These are phyloP conservation scores for Kwoniella sp. DNA, from an alignment of 768 basidiomycete genomes.

Conservation along the genomic window DNA sequence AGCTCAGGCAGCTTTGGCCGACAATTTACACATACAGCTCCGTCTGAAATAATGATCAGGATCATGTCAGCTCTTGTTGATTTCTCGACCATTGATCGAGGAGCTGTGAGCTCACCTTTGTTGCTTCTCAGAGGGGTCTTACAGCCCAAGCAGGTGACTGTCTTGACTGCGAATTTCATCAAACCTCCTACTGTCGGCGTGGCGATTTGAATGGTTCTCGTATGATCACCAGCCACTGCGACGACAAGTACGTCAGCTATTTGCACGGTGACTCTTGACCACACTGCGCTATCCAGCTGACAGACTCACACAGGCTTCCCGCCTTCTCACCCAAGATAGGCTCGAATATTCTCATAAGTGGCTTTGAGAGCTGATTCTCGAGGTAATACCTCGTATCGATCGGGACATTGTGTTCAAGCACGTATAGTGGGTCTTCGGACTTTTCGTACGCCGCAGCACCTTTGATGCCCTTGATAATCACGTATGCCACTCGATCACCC, in stretches of 20 bases:
- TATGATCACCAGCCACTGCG: conserved; percentile 92
- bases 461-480: conserved; percentile 95
- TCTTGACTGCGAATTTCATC: conserved; percentile 99
- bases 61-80: too few relatives aligned
- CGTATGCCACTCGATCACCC: conserved; percentile 98
- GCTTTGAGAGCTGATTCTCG: conserved; percentile 96
- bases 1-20: conserved; percentile 79
- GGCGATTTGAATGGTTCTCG: conserved; percentile 90
- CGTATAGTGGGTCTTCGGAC: conserved; percentile 95
- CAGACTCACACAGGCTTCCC: conserved; percentile 73
- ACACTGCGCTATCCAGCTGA: too few relatives aligned
- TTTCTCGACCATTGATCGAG: too few relatives aligned
- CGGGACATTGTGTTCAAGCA: conserved; percentile 95
- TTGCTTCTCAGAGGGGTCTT: conserved; percentile 79
- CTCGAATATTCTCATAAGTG: conserved; percentile 95
- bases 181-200: conserved; percentile 94
- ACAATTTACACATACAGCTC: conserved; percentile 94
- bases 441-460: conserved; percentile 98
- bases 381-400: conserved; percentile 98
- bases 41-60: conserved; percentile 61
- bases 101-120: conserved; percentile 79
- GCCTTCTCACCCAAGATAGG: conserved; percentile 95
- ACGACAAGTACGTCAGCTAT: background rate
- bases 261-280: too few relatives aligned
- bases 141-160: conserved; percentile 90